phyloP scores from a whole-genome alignment of 306 rosid species.

The Gleditsia sinensis region DNA sequence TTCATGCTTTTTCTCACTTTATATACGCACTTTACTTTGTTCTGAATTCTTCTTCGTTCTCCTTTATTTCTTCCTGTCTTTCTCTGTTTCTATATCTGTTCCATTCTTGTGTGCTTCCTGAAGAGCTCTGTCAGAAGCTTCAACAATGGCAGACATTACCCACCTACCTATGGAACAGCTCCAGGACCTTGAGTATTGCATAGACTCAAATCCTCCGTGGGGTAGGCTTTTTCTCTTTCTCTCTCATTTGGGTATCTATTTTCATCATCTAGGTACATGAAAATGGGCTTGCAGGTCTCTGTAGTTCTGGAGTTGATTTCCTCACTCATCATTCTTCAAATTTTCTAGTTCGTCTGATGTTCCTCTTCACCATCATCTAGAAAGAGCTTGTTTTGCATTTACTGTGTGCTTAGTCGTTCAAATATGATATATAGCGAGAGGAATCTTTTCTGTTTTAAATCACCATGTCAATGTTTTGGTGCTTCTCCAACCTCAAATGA shows the following conservation, averaged over 20 bases:
- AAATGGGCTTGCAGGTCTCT: slow-evolving; percentile 27
- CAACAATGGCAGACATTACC: slow-evolving; percentile 89
- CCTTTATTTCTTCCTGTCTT: slow-evolving; percentile 12
- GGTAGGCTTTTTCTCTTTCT: slow-evolving; percentile 49
- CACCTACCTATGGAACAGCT: slow-evolving; percentile 99
- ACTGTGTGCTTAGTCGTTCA: slow-evolving; percentile 12
- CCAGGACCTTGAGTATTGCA: slow-evolving; percentile 97
- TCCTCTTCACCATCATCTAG: slow-evolving; percentile 22
- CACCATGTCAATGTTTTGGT: no score
- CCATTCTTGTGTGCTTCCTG: slow-evolving; percentile 41
- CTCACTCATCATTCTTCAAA: slow-evolving; percentile 13
- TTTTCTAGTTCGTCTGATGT: neutral
- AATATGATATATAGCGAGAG: neutral
- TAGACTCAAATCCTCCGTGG: slow-evolving; percentile 99
- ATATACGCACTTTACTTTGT: slow-evolving; percentile 46
- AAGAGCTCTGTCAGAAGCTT: slow-evolving; percentile 41
- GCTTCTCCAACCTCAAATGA: neutral
- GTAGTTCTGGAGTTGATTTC: slow-evolving; percentile 16
- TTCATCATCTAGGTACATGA: neutral
- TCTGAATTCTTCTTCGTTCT: slow-evolving; percentile 30
- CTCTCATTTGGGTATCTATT: slow-evolving; percentile 18
- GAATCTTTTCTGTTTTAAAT: slow-evolving; percentile 24
- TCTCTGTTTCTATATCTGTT: neutral
- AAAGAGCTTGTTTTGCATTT: slow-evolving; percentile 10
- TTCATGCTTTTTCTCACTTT: slow-evolving; percentile 50